Base-by-base conservation (phyloP, 345 rosid species). In the Moricandia moricandioides region DNA sequence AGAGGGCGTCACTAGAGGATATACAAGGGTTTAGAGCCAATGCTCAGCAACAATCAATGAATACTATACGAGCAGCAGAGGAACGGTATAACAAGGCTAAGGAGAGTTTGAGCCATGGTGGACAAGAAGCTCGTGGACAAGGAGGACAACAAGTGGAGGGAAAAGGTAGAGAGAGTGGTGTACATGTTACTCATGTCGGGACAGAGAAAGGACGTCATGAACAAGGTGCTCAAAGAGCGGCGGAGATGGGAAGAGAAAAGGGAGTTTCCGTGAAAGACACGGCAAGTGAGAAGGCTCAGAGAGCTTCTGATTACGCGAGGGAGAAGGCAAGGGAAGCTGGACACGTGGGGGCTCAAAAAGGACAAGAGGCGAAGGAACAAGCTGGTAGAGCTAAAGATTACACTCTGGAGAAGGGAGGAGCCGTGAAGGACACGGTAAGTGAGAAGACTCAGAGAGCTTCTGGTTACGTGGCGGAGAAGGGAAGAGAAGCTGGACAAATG, bases 31-130 rank as follows among this genome's bases (percentile, higher is more conserved):
- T 64, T 30, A 81, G 90, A 78, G 83, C 69, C 13, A 37, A 14
- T 33, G 95, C 89, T 24, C 97, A 89, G 75, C 85, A 87, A 79
- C 84, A 69, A 31, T 84, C 92, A 0, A 64, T 76, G 72, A 88
- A 87, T 34, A 78, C 80, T 2, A 9, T 89, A 6, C 61, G 69
- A 33, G 89, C 82, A 14, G 89, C 88, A 0, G 84, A 89, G 54
- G 87, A 84, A 73, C 18, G 86, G 58, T 84, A 88, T 14, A 83
- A 86, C 79, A 81, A 82, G 59, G 86, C 84, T 0, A 85, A 82
- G 58, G 83, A 83, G 63, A 18, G 45, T 12, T 66, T 82, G 18
- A 71, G 72, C 37, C 82, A 40, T 76, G 39, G 76, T 69, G 55
- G 76, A 66, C 40, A 65, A 64, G 24, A 69, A 17, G 27, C n/a